Base-by-base conservation (phyloP, 495 filamentous ascomycete species). In the Apiosordaria backusii region DNA sequence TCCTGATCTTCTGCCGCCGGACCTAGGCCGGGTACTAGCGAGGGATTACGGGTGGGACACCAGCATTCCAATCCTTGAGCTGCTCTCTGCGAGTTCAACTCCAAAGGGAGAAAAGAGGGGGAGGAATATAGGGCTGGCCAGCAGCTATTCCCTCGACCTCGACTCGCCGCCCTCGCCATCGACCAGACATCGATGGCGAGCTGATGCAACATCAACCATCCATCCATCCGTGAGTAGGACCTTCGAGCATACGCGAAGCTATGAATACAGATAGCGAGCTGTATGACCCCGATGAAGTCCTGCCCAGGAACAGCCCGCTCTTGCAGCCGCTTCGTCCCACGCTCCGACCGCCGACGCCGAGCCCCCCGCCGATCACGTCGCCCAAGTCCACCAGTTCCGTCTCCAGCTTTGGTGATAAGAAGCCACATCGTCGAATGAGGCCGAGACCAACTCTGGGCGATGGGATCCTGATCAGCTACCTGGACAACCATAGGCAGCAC, bases 391-490 rank as follows among this genome's bases (percentile, higher is more conserved):
- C 76, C 70, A 81, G 80, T 79, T 71, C 70, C 71, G 68, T 75
- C 70, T 64, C 73, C 62, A 77, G 71, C 60, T 63, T 70, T 62
- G 75, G 75, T 62, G 64, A 67, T 61, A 78, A 74, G 68, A 77
- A 71, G 74, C 77, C 80, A 76, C 77, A 77, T 74, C 69, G 74
- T 75, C 79, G 79, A 59, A 72, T 68, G 64, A 80, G 77, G 77
- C 65, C 75, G 67, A 73, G 72, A 68, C 73, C 77, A 61, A 77
- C 71, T 65, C 80, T 78, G 67, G 85, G 83, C 70, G 83, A 88
- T 83, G 83, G 77, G 54, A 80, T 86, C 60, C 73, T 88, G 67
- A 77, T 88, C 45, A 71, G 74, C 26, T 77, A 80, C 66, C 81
- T 88, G 60, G 83, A 77, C 71, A 79, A 77, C 65, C 79, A 83